These are phyloP conservation scores for Penicillium soppii DNA, from an alignment of 495 filamentous ascomycete species.

Conservation along the genomic window DNA sequence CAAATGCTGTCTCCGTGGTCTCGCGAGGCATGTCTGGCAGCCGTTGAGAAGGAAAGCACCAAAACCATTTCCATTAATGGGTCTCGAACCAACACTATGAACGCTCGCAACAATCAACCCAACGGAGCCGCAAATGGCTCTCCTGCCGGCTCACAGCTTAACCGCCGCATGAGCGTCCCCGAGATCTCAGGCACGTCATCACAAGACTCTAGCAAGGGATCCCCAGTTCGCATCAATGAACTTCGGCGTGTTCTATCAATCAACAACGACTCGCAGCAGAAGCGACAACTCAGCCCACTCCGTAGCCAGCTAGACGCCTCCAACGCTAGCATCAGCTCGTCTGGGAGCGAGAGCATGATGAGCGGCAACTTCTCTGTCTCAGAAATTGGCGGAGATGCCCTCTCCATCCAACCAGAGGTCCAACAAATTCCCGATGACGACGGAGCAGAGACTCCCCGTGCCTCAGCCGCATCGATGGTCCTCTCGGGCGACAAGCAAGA, in stretches of 20 bases:
- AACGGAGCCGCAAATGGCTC: conserved; percentile 50
- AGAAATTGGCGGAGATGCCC: conserved; percentile 35
- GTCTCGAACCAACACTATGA: conserved; percentile 62
- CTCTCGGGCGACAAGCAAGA: conserved; percentile 14
- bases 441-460: conserved; percentile 36
- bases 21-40: conserved; percentile 65
- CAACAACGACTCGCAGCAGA: conserved; percentile 32
- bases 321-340: conserved; percentile 38
- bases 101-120: conserved; percentile 53
- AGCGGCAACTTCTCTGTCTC: conserved; percentile 39
- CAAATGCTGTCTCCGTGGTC: conserved; percentile 77
- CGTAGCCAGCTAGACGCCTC: conserved; percentile 37
- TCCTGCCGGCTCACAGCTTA: conserved; percentile 25
- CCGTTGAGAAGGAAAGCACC: conserved; percentile 64
- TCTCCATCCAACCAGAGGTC: conserved; percentile 30
- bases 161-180: conserved; percentile 41
- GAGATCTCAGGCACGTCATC: conserved; percentile 52
- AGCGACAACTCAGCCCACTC: conserved; percentile 41
- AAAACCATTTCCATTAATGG: conserved; percentile 69
- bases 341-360: conserved; percentile 48
- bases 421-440: conserved; percentile 21
- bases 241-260: conserved; percentile 72
- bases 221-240: conserved; percentile 82
- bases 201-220: conserved; percentile 59
- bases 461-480: conserved; percentile 20